Percentiles rank a stretch among this genome's conserved stretches.
Evolutionary conservation across 805 yeast species (phyloP).

Genomic region (Cyberlindnera veronae): DNA sequence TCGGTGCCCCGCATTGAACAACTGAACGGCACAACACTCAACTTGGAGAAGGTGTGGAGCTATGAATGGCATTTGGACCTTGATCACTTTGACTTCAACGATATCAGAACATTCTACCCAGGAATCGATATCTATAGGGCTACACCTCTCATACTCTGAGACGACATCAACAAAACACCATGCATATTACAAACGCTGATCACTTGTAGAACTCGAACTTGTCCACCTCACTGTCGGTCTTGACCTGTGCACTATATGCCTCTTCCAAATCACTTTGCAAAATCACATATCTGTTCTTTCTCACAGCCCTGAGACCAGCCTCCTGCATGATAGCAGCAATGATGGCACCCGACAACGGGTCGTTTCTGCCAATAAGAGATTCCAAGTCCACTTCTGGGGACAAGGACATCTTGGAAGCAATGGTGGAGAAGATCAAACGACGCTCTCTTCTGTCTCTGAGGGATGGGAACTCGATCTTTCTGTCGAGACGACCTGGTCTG

Average conservation of each 20-base stretch:
- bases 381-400: conserved; percentile 98
- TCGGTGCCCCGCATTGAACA: conserved; percentile 22
- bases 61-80: conserved; percentile 56
- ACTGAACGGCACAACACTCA: conserved; percentile 10
- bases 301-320: conserved; percentile 97
- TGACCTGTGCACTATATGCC: conserved; percentile 95
- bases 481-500: conserved; percentile 92
- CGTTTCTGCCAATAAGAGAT: conserved; percentile 90
- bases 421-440: conserved; percentile 90
- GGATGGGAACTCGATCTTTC: conserved; percentile 96
- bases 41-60: conserved; percentile 31
- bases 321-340: conserved; percentile 99
- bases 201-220: conserved; percentile 96
- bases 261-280: conserved; percentile 95
- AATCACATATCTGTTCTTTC: conserved; percentile 96
- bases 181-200: conserved; percentile 2
- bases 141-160: conserved; percentile 2
- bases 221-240: conserved; percentile 91
- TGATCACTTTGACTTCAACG: conserved; percentile 64
- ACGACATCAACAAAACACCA: too few relatives aligned
- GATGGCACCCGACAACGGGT: conserved; percentile 94
- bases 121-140: conserved; percentile 60
- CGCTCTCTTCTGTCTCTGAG: conserved; percentile 97
- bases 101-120: conserved; percentile 47
- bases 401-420: conserved; percentile 95